These are phyloP conservation scores for Pichia terricola DNA, from an alignment of 1,139 yeast species.

Conservation along the genomic window DNA sequence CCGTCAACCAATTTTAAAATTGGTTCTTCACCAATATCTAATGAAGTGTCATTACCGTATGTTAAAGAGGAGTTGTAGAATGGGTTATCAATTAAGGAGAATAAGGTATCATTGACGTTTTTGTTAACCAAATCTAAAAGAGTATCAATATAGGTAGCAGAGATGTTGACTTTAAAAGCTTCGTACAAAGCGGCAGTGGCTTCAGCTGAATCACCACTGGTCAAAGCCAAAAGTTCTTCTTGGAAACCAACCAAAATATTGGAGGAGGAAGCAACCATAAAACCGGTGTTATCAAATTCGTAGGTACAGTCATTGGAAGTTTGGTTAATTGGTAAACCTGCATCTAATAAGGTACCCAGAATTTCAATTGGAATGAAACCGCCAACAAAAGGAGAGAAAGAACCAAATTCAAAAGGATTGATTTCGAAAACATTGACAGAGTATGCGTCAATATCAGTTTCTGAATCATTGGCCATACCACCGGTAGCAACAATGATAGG, in stretches of 20 bases:
- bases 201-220: slow-evolving; percentile 4
- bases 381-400: slow-evolving; percentile 46
- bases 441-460: slow-evolving; percentile 21
- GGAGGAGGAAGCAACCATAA: slow-evolving; percentile 64
- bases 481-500: slow-evolving; percentile 35
- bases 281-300: slow-evolving; percentile 67
- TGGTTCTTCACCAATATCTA: slow-evolving; percentile 27
- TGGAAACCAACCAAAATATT: slow-evolving; percentile 18
- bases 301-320: slow-evolving; percentile 32
- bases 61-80: slow-evolving; percentile 39
- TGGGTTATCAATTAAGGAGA: slow-evolving; percentile 55
- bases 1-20: slow-evolving; percentile 46
- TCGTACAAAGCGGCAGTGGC: not conserved
- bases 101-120: slow-evolving; percentile 13
- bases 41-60: slow-evolving; percentile 21
- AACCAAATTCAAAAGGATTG: slow-evolving; percentile 62
- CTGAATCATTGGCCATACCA: slow-evolving; percentile 20
- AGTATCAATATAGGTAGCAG: slow-evolving; percentile 9
- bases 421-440: slow-evolving; percentile 36
- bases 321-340: slow-evolving; percentile 24
- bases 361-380: slow-evolving; percentile 45
- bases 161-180: slow-evolving; percentile 14
- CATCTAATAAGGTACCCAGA: slow-evolving; percentile 35
- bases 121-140: slow-evolving; percentile 14
- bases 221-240: slow-evolving; percentile 4